Evolutionary conservation across 2,329 filamentous ascomycete genomes (phyloP).

Genomic region (Aureobasidium sp.): DNA sequence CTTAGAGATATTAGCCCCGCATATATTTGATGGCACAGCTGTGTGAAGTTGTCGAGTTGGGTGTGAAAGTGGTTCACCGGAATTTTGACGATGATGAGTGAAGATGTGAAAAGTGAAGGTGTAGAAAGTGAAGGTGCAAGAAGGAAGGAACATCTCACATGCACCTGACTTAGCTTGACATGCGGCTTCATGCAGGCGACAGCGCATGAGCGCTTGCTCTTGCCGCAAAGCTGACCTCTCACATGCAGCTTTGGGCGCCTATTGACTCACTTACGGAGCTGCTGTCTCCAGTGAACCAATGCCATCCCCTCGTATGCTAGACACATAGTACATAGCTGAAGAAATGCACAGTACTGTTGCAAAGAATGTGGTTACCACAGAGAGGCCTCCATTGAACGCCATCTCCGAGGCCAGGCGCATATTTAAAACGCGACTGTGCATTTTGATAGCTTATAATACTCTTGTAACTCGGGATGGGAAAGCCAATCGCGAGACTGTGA

Average conservation of each 20-base stretch:
- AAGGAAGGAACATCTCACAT: background rate
- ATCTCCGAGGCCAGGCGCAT: no score
- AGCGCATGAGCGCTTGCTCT: background rate
- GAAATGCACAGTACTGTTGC: background rate
- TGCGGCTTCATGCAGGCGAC: background rate
- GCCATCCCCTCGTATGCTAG: no score
- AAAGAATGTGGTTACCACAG: no score
- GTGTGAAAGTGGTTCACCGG: background rate
- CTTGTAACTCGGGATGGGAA: no score
- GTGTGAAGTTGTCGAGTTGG: background rate
- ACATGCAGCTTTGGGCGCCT: background rate
- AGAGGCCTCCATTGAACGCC: no score
- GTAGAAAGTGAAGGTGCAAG: background rate
- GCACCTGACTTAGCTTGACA: background rate
- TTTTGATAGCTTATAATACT: no score
- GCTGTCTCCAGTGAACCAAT: background rate
- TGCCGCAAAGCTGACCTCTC: slow-evolving; percentile 4
- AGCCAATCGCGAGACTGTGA: no score
- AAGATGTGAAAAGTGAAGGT: background rate
- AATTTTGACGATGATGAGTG: no score
- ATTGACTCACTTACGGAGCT: background rate
- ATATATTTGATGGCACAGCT: background rate
- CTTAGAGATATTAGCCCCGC: background rate
- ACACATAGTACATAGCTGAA: no score
- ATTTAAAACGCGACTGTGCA: no score